Evolutionary conservation across 164 flowering plant genomes (phyloP), one percentile per base, ranked within the genome.

Genomic region (Nymphaea colorata): DNA sequence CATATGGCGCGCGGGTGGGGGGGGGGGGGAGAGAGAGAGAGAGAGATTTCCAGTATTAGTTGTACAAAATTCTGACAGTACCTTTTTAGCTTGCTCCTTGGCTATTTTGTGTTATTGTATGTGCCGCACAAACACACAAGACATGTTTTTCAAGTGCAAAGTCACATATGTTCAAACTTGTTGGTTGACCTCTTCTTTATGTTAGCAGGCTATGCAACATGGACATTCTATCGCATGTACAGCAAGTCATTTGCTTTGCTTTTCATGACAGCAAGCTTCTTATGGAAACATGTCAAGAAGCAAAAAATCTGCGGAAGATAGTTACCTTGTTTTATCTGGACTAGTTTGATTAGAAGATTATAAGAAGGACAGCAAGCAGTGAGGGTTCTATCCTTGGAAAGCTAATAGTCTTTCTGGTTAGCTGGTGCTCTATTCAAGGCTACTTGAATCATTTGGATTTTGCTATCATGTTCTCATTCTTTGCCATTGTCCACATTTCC

Each of bases 211-310:
- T 94, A 62, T 94, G 98, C 70, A 94, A 94, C 78, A 87, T 80
- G 97, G 97, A 89, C 85, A 94, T 94, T 71, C 82, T 94, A 61
- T 91, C 97, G 14, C 88, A 89, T 59, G 98, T 94, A 62, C 97
- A 91, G 71, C 97, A 94, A 83, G 98, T 94, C 60, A 94, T 94
- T 67, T 94, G 98, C 78, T 94, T 94, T 78, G 98, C 98, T 17
- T 94, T 94, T 68, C 98, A 94, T 70, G 98, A 94, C 68, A 91
- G 97, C 74, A 82, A 68, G 71, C 72, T 94, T 78, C 93, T 94
- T 57, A 91, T 94, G 97, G 96, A 94, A 83, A 94, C 98, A 17
- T 94, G 98, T 72, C 96, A 85, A 82, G 97, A 91, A 77, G 98
- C 98, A 2, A 91, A 88, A 75, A 84, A 90, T 66, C 81, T 94